These are phyloP conservation scores for Yamadazyma nakazawae DNA, from an alignment of 805 yeast genomes.

Conservation along the genomic window DNA sequence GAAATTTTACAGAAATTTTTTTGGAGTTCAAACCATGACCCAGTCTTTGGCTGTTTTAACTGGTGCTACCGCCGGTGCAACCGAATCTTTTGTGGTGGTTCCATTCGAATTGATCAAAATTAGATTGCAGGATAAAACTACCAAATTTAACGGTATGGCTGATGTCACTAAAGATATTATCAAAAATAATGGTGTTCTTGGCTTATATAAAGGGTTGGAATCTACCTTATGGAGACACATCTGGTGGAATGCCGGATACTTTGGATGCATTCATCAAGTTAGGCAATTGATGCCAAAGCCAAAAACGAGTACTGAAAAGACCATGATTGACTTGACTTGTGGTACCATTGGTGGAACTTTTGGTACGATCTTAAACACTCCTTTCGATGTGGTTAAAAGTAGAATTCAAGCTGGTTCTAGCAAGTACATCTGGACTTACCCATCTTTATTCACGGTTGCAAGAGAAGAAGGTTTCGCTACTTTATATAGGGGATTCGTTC, in stretches of 20 bases:
- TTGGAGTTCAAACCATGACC: conserved; percentile 66
- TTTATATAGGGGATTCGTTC: conserved; percentile 92
- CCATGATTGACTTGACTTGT: conserved; percentile 81
- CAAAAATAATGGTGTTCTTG: conserved; percentile 70
- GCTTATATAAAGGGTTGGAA: conserved; percentile 92
- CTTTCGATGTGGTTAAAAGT: conserved; percentile 96
- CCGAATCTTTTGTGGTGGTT: conserved; percentile 94
- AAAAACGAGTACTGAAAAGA: conserved; percentile 64
- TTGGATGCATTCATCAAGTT: conserved; percentile 90
- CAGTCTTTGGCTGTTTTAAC: conserved; percentile 86
- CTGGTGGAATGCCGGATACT: conserved; percentile 97
- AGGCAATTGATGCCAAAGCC: conserved; percentile 78
- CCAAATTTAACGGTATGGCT: conserved; percentile 78
- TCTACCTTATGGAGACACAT: conserved; percentile 97
- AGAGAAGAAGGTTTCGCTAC: conserved; percentile 92
- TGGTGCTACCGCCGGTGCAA: conserved; percentile 98
- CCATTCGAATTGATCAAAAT: conserved; percentile 97
- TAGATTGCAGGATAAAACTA: conserved; percentile 83
- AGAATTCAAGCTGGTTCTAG: conserved; percentile 91
- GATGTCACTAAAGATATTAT: conserved; percentile 77
- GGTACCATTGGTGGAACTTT: conserved; percentile 97
- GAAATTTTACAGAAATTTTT: conserved; percentile 65
- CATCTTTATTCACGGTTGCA: conserved; percentile 68
- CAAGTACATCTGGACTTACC: conserved; percentile 90
- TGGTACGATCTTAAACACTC: conserved; percentile 94